Evolutionary conservation across 2,329 filamentous ascomycete genomes (phyloP), one percentile per base, ranked within the genome.

Genomic region (Coniella vitis): DNA sequence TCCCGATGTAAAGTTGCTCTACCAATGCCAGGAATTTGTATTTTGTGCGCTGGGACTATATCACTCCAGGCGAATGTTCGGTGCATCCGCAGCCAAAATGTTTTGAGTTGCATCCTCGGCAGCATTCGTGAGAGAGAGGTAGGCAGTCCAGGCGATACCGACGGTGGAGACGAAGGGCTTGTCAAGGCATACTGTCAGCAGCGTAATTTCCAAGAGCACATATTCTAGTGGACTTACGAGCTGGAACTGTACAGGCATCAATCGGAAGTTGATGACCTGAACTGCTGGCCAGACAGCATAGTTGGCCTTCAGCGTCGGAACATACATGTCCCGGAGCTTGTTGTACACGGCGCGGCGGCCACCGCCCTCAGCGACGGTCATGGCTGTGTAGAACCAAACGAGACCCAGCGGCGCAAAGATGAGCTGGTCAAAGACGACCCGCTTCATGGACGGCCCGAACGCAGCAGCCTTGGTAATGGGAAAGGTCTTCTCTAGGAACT

Each of bases 121-220:
- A 4, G 90, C 84, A 69, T 97, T 97, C 54, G 86, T 87, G 45
- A 98, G 77, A 3, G 90, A 96, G 10, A 98, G 80, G 67, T 96
- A 98, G 17, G 90, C 91, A 10, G 93, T 97, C 93, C 91, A 97
- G 31, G 90, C 90, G 60, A 97, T 97, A 75, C 91, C 91, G 48
- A 98, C 71, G 8, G 88, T 94, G 14, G 91, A 96, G 8, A 96
- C 91, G 63, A 98, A 97, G 1, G 91, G 91, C 90, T 95, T 29
- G 25, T 60, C 38, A 38, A 35, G 16, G n/a, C 31, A 12, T 17
- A 57, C 43, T 48, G 50, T 57, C 21, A 57, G 46, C 16, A 41
- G 4, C 29, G 5, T 10, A 19, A 35, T 1, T 19, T 13, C 8
- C 20, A 13, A 4, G 16, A 31, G 7, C 5, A 10, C 7, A 9